Evolutionary conservation across 768 basidiomycete genomes (phyloP), one percentile per base, ranked within the genome.

Genomic region (Boletus rufocinnamomeus): DNA sequence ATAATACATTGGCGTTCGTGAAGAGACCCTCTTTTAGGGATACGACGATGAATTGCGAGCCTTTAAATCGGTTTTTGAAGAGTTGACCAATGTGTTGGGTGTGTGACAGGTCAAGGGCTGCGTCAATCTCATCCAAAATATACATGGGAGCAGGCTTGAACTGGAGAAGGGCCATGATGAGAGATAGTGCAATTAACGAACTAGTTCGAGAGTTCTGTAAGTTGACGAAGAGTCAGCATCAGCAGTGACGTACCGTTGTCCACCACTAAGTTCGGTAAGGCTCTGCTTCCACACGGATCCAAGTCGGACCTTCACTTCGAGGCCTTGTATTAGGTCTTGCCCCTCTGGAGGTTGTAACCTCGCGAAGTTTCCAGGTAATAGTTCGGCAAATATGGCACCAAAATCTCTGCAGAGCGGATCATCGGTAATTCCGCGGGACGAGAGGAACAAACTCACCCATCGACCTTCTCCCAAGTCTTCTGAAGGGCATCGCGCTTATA

Each of bases 91-190:
- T 98, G 73, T 99, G 93, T 67, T 98, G 95, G 2, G 93, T 96
- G 65, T 96, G 94, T 30, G 93, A 95, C 14, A 98, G 78, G 75
- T 99, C 97, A 28, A 98, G 83, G 9, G 96, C 96, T 0, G 97
- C 95, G 73, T 98, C 97, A 62, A 99, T 96, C 75, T 99, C 97
- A 75, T 99, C 97, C 10, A 99, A 84, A 70, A 99, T 99, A 74
- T 98, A 98, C 93, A 98, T 95, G 3, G 95, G 96, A 17, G 96
- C 95, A 9, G 96, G 95, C 69, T 98, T 98, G 82, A 98, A 98
- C 72, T 98, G 95, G n/a, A 98, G 85, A 19, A 99, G 84, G 0
- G 97, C 91, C 95, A 99, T 96, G 78, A 98, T 98, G 40, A 99
- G 82, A 14, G 96, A 98, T 1, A 99, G 83, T 1, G 97, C 97